Evolutionary conservation across 2,329 filamentous ascomycete species (phyloP).

Genomic region (Phoma herbarum): DNA sequence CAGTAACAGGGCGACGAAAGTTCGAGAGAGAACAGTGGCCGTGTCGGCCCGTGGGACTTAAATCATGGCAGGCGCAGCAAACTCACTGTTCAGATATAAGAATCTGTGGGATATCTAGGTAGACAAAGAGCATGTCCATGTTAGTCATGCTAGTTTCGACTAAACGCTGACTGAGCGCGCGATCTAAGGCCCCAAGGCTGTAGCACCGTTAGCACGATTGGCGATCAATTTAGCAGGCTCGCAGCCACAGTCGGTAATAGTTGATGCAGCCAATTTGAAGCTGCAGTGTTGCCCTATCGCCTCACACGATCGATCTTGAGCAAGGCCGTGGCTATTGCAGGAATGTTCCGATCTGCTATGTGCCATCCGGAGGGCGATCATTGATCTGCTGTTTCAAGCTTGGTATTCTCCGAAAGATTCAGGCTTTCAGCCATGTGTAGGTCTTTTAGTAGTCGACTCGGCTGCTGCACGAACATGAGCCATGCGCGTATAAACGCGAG

Average conservation of each 20-base stretch:
- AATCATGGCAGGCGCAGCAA: background rate
- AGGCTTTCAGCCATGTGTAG: background rate
- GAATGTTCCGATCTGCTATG: background rate
- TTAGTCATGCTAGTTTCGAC: background rate
- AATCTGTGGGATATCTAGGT: background rate
- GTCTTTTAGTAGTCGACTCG: background rate
- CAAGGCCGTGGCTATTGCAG: background rate
- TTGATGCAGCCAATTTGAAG: background rate
- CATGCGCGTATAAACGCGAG: background rate
- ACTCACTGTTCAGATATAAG: background rate
- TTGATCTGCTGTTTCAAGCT: background rate
- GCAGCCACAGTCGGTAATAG: background rate
- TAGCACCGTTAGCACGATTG: background rate
- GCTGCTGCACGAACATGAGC: background rate
- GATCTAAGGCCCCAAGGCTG: background rate
- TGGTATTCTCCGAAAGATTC: background rate
- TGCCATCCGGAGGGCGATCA: background rate
- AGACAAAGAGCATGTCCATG: no score
- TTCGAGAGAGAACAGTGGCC: background rate
- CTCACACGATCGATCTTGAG: background rate
- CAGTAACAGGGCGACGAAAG: background rate
- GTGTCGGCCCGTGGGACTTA: background rate
- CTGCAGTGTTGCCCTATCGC: background rate
- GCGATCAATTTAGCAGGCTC: background rate
- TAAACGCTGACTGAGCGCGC: background rate